Base-by-base conservation (phyloP, 192 early-diverging fungal species). In the Obelidium mucronatum region DNA sequence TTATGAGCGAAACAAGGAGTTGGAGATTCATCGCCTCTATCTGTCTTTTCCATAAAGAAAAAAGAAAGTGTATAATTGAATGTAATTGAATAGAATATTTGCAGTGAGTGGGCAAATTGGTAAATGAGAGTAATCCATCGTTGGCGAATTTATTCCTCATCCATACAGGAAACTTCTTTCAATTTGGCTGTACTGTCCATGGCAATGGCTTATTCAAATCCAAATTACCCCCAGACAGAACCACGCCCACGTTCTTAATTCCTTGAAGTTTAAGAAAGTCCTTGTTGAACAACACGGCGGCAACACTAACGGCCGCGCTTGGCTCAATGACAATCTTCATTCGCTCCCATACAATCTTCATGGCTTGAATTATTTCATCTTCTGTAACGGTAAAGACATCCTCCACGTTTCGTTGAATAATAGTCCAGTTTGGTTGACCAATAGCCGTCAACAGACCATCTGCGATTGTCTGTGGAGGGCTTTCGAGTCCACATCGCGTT, bases 281-380 rank as follows among this genome's bases (percentile, higher is more conserved):
- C 36, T 76, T 34, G n/a, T 42, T 40, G 54, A 61, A 88, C 26
- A 89, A 66, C 15, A 79, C 83, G 3, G 85, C 87, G 37, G 88
- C 88, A 22, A 89, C 78, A 34, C 79, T 78, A 35, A 86, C 85
- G 11, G 82, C 83, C 0, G 86, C 77, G 51, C 80, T 82, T 34
- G 88, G 87, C 70, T 89, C 88, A 52, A 88, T 80, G 4, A 81
- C 75, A 17, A 89, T 33, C 64, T 89, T 89, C 79, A 86, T 80
- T 26, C 86, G 82, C 66, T 76, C 79, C 69, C 72, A 89, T 22
- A 89, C 79, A 6, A 86, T 35, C 51, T 80, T 24, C 82, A 84
- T 89, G 6, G 88, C 80, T 17, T 79, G 40, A 39, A 86, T 67
- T 61, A 89, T 89, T 26, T 88, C 64, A 33, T 79, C 75, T 60